Base-by-base conservation (phyloP, 345 rosid species). In the Populus ilicifolia region DNA sequence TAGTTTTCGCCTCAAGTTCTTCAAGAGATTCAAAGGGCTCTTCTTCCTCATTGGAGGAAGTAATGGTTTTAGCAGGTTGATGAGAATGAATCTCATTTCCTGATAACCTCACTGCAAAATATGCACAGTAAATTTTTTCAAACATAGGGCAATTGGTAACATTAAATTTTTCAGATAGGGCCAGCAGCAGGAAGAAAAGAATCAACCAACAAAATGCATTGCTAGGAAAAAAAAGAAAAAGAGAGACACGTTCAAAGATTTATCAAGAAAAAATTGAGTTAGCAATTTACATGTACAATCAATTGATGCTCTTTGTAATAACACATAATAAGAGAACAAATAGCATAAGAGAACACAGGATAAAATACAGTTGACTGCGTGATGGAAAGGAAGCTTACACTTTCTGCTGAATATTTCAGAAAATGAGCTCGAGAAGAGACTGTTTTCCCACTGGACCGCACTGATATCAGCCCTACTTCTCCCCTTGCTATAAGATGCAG, bases 341-440 rank as follows among this genome's bases (percentile, higher is more conserved):
- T n/a, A 82, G 25, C 16, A 67, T 9, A 30, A 23, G n/a, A 27
- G 20, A 9, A 35, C 33, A 35, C 25, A 11, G 18, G 11, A 46
- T 61, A 54, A 59, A 69, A 25, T 6, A 69, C 33, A 46, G 17
- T 17, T 21, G 17, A n/a, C 12, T 59, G 69, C 25, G 21, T 20
- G 20, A 30, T 17, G 41, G 9, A 63, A 6, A 72, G 41, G 20
- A 63, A 36, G 61, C 94, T 87, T 89, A 92, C 99, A 74, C 76
- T 90, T 92, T 79, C 87, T 82, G 77, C 77, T 90, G 79, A 92
- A 92, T 74, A 93, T 74, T 56, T 95, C 99, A 23, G 99, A 95
- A 79, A 95, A 70, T 30, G 99, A 95, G 87, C 98, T 93, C n/a
- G 99, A 95, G 86, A 95, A 95, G 73, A 95, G 88, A 83, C 99